Base-by-base conservation (phyloP, 148 eudicot species). In the Silene latifolia region DNA sequence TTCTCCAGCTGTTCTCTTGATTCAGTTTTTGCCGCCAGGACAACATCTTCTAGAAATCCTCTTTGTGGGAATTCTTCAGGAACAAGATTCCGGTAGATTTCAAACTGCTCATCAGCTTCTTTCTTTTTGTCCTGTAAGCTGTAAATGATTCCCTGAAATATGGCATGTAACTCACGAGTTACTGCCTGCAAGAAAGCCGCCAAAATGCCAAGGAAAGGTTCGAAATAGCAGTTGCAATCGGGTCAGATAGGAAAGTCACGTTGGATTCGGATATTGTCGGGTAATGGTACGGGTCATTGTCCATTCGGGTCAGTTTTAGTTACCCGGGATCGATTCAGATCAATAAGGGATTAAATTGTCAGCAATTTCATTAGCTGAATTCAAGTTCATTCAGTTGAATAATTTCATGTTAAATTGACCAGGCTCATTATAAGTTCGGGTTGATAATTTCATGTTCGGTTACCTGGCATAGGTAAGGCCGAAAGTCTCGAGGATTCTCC, bases 381-480 rank as follows among this genome's bases (percentile, higher is more conserved):
- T 39, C 44, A 39, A 5, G 44, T 39, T 39, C 9, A 39, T 39
- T 39, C 44, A 39, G 44, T 39, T 7, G 44, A 39, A 39, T 39
- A 39, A 39, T 39, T 39, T 39, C 44, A 39, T 39, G 44, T 39
- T 39, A 39, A 39, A 39, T 7, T 39, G 44, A 39, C 9, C 9
- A 39, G 8, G 9, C 44, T 39, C 44, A 39, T 4, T 39, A 5
- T 39, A 39, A 39, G 44, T 39, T 39, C 44, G 6, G 44, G 8
- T 39, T 39, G 44, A 39, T 39, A 39, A 39, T 48, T 14, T 51
- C 56, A 11, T 51, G 39, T 42, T 12, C 42, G 68, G 68, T 53
- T 10, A 90, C 98, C 98, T 89, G 97, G 88, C 97, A 95, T 72
- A 95, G 87, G 78, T 92, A 95, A 53, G 98, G 98, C 73, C 98